These are phyloP conservation scores for Gomphus bonarii DNA, from an alignment of 1,284 basidiomycete species.

Conservation along the genomic window DNA sequence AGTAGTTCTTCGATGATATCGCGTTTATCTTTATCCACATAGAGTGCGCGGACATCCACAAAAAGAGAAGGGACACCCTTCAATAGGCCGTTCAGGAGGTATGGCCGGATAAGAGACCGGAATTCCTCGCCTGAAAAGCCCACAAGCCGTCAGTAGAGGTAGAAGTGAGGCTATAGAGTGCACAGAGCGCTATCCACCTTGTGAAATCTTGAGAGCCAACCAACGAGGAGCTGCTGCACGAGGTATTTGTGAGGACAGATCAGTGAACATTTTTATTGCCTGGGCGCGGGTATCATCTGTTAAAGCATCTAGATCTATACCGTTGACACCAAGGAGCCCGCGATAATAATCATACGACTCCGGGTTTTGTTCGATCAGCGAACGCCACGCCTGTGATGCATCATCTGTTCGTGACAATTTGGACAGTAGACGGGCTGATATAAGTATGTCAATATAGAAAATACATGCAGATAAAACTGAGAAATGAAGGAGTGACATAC, in stretches of 20 bases:
- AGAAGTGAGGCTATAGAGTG: not conserved
- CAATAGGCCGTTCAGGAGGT: slow-evolving; percentile 63
- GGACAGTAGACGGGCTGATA: slow-evolving; percentile 59
- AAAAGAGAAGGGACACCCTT: slow-evolving; percentile 94
- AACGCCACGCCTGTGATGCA: slow-evolving; percentile 70
- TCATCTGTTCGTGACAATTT: slow-evolving; percentile 53
- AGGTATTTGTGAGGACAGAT: slow-evolving; percentile 54
- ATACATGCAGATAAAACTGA: slow-evolving; percentile 11
- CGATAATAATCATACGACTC: slow-evolving; percentile 79
- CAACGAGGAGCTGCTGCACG: slow-evolving; percentile 66
- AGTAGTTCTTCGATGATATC: slow-evolving; percentile 63
- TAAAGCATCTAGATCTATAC: slow-evolving; percentile 44
- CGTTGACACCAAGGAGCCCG: slow-evolving; percentile 60
- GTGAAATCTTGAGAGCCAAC: slow-evolving; percentile 57
- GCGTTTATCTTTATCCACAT: slow-evolving; percentile 56
- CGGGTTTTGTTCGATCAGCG: slow-evolving; percentile 77
- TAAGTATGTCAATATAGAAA: slow-evolving; percentile 6
- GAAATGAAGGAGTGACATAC: slow-evolving; percentile 26
- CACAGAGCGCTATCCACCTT: slow-evolving; percentile 28
- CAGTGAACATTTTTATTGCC: slow-evolving; percentile 48
- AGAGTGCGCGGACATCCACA: slow-evolving; percentile 85
- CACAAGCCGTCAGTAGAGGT: not conserved
- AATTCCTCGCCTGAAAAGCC: slow-evolving; percentile 49
- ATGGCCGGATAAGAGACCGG: slow-evolving; percentile 52
- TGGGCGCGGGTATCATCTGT: slow-evolving; percentile 40